Conservation (phyloP, 495 filamentous ascomycete genomes). For the Talaromyces proteolyticus region DNA sequence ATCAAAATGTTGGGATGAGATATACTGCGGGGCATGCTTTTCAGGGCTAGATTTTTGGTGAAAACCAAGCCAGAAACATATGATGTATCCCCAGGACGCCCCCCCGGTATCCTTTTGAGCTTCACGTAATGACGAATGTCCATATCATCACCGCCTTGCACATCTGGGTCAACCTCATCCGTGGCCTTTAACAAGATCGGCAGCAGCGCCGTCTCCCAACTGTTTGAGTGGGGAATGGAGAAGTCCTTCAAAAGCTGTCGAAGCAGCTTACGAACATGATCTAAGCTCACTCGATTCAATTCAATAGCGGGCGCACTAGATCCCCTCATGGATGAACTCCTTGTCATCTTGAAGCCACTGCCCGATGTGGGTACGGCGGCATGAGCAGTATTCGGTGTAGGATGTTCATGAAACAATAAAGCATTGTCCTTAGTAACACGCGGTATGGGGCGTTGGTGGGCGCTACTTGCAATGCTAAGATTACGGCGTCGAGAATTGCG, state of each 20-base stretch:
- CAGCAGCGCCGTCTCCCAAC: constrained; percentile 88
- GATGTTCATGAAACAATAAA: constrained; percentile 24
- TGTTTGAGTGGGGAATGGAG: constrained; percentile 59
- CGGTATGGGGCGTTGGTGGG: constrained; percentile 64
- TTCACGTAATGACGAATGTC: constrained; percentile 99
- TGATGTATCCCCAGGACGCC: constrained; percentile 80
- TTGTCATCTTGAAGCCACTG: constrained; percentile 55
- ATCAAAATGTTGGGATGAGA: constrained; percentile 81
- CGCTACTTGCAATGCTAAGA: constrained; percentile 66
- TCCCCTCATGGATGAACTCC: constrained; percentile 83
- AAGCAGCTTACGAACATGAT: constrained; percentile 81
- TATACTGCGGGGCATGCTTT: constrained; percentile 90
- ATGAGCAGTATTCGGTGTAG: constrained; percentile 13
- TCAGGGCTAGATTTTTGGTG: constrained; percentile 91
- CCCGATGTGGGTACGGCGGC: constrained; percentile 18
- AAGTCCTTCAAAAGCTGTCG: constrained; percentile 76
- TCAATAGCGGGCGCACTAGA: constrained; percentile 67
- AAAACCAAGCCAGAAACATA: constrained; percentile 97
- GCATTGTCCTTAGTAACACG: constrained; percentile 42
- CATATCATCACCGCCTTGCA: constrained; percentile 85
- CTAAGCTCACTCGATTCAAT: constrained; percentile 77
- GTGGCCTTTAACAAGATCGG: constrained; percentile 89
- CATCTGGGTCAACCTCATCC: constrained; percentile 90
- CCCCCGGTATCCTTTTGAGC: constrained; percentile 90
- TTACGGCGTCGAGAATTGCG: constrained; percentile 63